Evolutionary conservation across 2,329 filamentous ascomycete species (phyloP), one percentile per base, ranked within the genome.

Genomic region (Stenocarpella maydis): DNA sequence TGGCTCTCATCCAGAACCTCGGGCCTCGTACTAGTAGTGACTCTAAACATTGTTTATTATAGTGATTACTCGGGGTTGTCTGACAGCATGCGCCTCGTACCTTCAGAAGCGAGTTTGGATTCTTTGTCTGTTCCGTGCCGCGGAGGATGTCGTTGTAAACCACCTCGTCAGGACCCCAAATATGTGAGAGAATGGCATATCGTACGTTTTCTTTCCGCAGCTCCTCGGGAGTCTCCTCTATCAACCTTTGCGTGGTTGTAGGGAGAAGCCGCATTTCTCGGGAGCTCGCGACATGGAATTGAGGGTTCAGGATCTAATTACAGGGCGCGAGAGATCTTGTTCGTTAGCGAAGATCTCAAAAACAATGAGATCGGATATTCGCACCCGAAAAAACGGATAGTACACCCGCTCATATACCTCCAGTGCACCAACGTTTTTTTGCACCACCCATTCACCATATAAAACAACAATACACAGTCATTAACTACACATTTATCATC

Each of bases 191-290:
- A 6, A 65, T 65, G 14, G 61, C 61, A 21, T 65, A 65, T 26
- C 61, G 28, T 4, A 65, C 7, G 24, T 65, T 50, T 9, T 65
- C 45, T 41, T 65, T 65, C 10, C 43, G 61, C 24, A 65, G 31
- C 17, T 65, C 61, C 24, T 65, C 61, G 14, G 61, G 43, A 4
- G 61, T 65, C 31, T 65, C 52, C 31, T 65, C 61, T 14, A 65
- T 34, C 34, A 65, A 39, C n/a, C 15, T 65, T 49, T 52, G 61
- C 15, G 61, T 65, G 34, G n/a, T 52, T 31, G 61, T 65, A 21
- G 52, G 45, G 4, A 65, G 61, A 10, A 65, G 61, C 15, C 61
- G 61, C 61, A 65, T 65, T 65, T 65, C 19, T 26, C 28, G 10
- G 26, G 19, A 17, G 15, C 10, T 39, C 12, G 61, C 21, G 21